Conservation (phyloP, 352 stramenopile species). For the Phytophthora ramorum region DNA sequence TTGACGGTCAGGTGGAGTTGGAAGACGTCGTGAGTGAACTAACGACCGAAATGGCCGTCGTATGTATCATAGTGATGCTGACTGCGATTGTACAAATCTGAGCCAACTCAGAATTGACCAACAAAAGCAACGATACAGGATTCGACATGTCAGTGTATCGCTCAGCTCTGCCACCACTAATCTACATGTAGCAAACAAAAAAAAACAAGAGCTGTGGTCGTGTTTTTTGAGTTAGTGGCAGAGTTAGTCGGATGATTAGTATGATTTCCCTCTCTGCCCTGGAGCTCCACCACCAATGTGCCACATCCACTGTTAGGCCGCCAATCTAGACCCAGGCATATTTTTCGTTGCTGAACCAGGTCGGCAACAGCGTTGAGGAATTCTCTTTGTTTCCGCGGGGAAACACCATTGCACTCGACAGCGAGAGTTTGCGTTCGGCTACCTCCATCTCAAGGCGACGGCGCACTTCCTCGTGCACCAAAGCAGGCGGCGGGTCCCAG, state of each 20-base stretch:
- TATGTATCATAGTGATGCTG: too few species aligned
- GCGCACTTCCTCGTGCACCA: slow-evolving; percentile 35
- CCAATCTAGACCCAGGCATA: slow-evolving; percentile 55
- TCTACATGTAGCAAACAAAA: neutral
- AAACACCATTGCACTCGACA: slow-evolving; percentile 62
- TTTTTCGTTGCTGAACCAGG: slow-evolving; percentile 64
- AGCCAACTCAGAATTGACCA: neutral
- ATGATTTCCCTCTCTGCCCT: too few species aligned
- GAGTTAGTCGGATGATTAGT: neutral
- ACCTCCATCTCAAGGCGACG: slow-evolving; percentile 36
- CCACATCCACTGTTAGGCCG: neutral
- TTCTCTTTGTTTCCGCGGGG: slow-evolving; percentile 4
- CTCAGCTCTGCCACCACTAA: neutral
- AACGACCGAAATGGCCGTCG: too few species aligned
- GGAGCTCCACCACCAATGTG: neutral
- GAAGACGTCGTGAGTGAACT: neutral
- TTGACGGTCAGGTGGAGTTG: slow-evolving; percentile 18
- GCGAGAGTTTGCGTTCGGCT: slow-evolving; percentile 43
- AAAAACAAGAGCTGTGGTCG: neutral
- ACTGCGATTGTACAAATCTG: neutral
- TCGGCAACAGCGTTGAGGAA: slow-evolving; percentile 18
- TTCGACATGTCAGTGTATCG: too few species aligned
- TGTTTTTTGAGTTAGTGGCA: neutral
- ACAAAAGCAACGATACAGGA: neutral
- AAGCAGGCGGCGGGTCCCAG: slow-evolving; percentile 7